Conservation (phyloP, 1,139 yeast species). For the Zygotorulaspora mrakii region DNA sequence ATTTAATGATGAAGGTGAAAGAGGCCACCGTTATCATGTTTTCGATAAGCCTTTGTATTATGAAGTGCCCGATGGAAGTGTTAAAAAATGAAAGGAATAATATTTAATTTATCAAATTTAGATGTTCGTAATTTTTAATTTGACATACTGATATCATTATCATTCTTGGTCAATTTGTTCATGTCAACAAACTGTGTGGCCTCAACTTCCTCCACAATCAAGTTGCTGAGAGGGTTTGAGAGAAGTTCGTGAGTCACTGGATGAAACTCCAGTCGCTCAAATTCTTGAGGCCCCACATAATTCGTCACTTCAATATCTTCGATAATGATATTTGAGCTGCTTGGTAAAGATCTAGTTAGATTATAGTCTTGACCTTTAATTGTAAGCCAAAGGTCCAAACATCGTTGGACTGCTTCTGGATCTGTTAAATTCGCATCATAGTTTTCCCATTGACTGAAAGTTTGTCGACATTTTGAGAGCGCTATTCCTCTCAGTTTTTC, state of each 20-base stretch:
- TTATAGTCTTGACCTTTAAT: constrained; percentile 13
- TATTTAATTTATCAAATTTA: constrained; percentile 2
- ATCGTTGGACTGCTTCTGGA: constrained; percentile 10
- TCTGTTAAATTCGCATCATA: not conserved
- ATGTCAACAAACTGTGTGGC: constrained; percentile 15
- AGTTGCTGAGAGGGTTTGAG: constrained; percentile 11
- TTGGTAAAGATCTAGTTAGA: constrained; percentile 6
- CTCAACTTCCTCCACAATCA: constrained; percentile 25
- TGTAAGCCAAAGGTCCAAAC: constrained; percentile 14
- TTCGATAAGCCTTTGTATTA: constrained; percentile 84
- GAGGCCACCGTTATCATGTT: constrained; percentile 92
- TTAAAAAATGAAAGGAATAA: not conserved
- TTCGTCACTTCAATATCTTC: constrained; percentile 16
- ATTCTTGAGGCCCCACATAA: constrained; percentile 4
- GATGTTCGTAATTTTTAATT: not conserved
- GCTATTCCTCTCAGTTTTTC: constrained; percentile 6
- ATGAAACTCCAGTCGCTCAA: constrained; percentile 13
- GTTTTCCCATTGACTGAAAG: constrained; percentile 13
- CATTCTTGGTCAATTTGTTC: not conserved
- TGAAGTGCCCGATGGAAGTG: constrained; percentile 22
- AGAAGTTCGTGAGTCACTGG: constrained; percentile 6
- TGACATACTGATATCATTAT: not conserved
- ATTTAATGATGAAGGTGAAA: constrained; percentile 88
- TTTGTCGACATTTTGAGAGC: constrained; percentile 10
- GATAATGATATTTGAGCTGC: constrained; percentile 9